Percentiles rank a stretch among this genome's conserved stretches.
phyloP scores from a whole-genome alignment of 2,329 filamentous ascomycete species.

The Fulvia fulva region DNA sequence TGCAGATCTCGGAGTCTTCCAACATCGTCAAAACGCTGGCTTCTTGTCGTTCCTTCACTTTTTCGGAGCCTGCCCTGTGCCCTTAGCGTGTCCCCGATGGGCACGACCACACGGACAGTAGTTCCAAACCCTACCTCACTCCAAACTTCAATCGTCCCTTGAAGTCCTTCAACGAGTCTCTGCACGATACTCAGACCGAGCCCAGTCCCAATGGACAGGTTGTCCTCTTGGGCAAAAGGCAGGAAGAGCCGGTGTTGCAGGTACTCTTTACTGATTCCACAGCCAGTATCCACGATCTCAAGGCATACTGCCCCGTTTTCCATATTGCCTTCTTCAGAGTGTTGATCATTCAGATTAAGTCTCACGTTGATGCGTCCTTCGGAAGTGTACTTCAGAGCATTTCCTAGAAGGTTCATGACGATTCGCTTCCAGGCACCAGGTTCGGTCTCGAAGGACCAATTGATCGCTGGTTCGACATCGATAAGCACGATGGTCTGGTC shows the following conservation, averaged over 20 bases:
- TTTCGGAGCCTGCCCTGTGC: too few species aligned
- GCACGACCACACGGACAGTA: too few species aligned
- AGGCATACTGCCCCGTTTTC: neutral
- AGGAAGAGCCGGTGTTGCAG: neutral
- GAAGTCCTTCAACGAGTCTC: too few species aligned
- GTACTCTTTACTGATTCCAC: neutral
- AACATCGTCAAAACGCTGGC: too few species aligned
- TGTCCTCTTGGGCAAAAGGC: neutral
- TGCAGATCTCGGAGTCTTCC: too few species aligned
- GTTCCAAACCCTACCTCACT: too few species aligned
- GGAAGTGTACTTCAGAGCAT: conserved; percentile 1
- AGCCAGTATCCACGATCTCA: neutral
- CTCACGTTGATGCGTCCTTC: neutral
- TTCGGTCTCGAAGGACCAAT: neutral
- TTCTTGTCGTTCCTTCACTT: too few species aligned
- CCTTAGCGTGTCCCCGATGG: too few species aligned
- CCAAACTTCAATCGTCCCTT: too few species aligned
- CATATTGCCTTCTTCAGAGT: neutral
- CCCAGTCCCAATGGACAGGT: neutral
- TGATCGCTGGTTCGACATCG: neutral
- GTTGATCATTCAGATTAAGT: neutral
- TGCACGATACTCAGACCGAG: neutral
- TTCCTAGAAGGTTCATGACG: neutral
- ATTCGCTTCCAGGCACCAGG: neutral
- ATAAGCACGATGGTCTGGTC: too few species aligned